Conservation (phyloP, 371 early-diverging fungal genomes). For the Mucor mucedo region DNA sequence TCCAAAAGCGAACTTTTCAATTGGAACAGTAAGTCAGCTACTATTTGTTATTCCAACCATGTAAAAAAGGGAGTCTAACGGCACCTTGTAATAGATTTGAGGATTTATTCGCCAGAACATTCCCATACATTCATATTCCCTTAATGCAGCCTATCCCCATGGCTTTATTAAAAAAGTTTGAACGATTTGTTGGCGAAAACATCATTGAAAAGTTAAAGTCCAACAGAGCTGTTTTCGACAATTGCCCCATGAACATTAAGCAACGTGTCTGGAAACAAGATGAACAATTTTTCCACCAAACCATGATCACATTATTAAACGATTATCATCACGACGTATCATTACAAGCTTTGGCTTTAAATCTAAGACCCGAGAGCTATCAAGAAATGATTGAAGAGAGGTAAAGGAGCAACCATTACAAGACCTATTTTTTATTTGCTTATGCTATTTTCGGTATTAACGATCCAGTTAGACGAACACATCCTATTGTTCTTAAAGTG, state of each 20-base stretch:
- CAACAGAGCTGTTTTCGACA: constrained; percentile 54
- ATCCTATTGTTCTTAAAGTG: constrained; percentile 56
- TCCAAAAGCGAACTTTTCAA: constrained; percentile 47
- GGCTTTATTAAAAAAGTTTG: constrained; percentile 62
- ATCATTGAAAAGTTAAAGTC: constrained; percentile 54
- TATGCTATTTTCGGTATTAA: background rate
- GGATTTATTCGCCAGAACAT: constrained; percentile 51
- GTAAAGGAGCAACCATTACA: constrained; percentile 23
- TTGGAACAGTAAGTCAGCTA: constrained; percentile 45
- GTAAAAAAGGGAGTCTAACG: background rate
- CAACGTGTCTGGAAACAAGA: constrained; percentile 57
- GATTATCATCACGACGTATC: constrained; percentile 49
- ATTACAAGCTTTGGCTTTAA: constrained; percentile 50
- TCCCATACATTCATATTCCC: constrained; percentile 60
- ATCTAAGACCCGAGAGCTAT: constrained; percentile 54
- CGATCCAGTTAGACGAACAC: constrained; percentile 49
- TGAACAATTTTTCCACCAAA: constrained; percentile 46
- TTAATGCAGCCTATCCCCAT: constrained; percentile 70
- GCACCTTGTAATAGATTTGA: constrained; percentile 42
- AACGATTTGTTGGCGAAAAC: constrained; percentile 53
- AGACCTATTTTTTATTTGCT: background rate
- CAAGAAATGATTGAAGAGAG: constrained; percentile 55
- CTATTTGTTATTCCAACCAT: background rate
- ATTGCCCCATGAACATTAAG: constrained; percentile 49
- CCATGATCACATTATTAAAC: constrained; percentile 46